phyloP scores from a whole-genome alignment of 306 rosid genomes.

The Inga laurina region DNA sequence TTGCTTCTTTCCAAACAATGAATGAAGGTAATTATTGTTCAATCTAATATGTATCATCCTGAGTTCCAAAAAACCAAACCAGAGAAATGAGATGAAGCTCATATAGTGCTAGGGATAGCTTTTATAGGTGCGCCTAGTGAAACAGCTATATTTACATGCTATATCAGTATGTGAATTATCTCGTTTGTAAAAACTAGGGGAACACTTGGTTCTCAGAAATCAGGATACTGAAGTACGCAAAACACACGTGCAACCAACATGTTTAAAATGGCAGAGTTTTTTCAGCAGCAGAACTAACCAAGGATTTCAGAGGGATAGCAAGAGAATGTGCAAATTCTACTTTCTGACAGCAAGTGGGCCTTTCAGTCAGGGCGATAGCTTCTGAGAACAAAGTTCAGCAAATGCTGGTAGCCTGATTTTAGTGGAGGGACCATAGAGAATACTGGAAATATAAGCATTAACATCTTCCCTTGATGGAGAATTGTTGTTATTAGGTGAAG shows the following conservation, averaged over 20 bases:
- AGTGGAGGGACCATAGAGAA: constrained; percentile 31
- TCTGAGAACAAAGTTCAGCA: constrained; percentile 33
- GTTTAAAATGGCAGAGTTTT: not conserved
- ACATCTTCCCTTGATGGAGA: constrained; percentile 50
- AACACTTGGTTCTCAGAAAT: not conserved
- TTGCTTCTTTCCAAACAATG: not conserved
- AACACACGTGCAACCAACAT: constrained; percentile 1
- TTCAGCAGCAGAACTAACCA: not conserved
- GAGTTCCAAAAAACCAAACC: not conserved
- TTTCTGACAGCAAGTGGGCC: constrained; percentile 15
- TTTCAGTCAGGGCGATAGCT: constrained; percentile 15
- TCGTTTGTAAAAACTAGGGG: not conserved
- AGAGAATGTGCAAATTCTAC: constrained; percentile 13
- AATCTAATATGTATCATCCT: not conserved
- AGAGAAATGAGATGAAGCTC: not conserved
- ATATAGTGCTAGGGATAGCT: not conserved
- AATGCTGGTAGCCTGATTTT: constrained; percentile 53
- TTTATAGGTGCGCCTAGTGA: no score
- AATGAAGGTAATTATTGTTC: not conserved
- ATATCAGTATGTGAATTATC: not conserved
- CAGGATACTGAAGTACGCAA: not conserved
- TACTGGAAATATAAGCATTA: constrained; percentile 33
- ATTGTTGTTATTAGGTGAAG: constrained; percentile 28
- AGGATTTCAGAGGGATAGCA: constrained; percentile 14
- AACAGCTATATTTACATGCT: constrained; percentile 7